These are phyloP conservation scores for Phaeotremella skinneri DNA, from an alignment of 768 basidiomycete genomes.

Conservation along the genomic window DNA sequence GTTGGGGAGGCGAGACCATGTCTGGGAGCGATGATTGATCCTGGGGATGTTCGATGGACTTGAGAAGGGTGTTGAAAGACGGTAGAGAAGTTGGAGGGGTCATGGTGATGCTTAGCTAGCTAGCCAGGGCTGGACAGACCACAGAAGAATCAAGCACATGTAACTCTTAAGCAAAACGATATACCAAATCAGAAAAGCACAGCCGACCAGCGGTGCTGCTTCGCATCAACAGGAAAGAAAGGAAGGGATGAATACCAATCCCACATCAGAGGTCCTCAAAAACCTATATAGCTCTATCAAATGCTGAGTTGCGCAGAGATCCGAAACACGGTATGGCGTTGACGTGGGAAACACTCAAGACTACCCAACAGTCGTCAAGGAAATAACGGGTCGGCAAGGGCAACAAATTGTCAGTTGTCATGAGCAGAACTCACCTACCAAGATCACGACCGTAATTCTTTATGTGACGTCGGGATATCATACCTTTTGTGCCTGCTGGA, in stretches of 20 bases:
- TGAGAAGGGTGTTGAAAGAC: slow-evolving; percentile 3
- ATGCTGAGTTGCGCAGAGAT: background rate
- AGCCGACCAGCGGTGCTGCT: slow-evolving; percentile 1
- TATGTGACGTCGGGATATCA: no score
- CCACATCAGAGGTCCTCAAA: no score
- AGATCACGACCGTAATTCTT: no score
- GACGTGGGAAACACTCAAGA: background rate
- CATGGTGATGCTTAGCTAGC: background rate
- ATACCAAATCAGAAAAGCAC: background rate
- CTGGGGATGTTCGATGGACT: background rate
- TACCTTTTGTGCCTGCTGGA: no score
- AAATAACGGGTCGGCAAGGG: background rate
- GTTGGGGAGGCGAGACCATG: background rate
- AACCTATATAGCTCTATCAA: no score
- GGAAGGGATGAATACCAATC: no score
- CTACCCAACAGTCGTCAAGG: background rate
- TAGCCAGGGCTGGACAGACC: background rate
- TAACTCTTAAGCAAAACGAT: background rate
- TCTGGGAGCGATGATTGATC: background rate
- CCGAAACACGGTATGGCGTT: background rate
- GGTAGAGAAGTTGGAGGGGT: slow-evolving; percentile 4
- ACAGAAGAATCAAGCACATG: no score
- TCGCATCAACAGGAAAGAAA: no score
- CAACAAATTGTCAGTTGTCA: background rate
- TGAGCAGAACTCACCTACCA: no score